Evolutionary conservation across 768 basidiomycete species (phyloP), one percentile per base, ranked within the genome.

Genomic region (Rhodotorula taiwanensis): DNA sequence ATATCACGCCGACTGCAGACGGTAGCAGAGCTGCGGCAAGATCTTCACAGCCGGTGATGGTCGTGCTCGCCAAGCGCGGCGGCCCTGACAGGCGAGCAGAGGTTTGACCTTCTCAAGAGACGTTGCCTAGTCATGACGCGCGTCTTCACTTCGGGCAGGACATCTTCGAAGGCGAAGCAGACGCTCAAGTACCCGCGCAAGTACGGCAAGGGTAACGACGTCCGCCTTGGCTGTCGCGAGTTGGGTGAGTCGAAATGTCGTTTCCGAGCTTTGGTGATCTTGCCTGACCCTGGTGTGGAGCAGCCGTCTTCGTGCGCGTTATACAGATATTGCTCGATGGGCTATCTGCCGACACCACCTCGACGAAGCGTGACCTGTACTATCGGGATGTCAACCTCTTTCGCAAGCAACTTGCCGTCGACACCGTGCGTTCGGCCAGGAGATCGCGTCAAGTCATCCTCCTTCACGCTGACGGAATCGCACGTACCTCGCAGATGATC

Each of bases 371-470:
- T 20, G 91, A 94, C 75, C 81, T 94, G 21, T 97, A 82, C 76
- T 97, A 98, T 76, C 84, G 83, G 67, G 89, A 94, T 61, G 86
- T 90, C 3, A 67, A 75, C 0, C 77, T 95, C 9, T 98, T 94
- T 77, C 83, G 80, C 64, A 82, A 78, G 11, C 93, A 98, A 74
- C 76, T 77, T n/a, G 80, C 81, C 0, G 90, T 94, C 1, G 88
- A 97, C 75, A 79, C 79, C 64, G 92, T 89, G 67, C 53, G 78
- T 70, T 30, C 33, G 47, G 43, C 48, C n/a, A 7, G n/a, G n/a
- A n/a, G n/a, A n/a, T n/a, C n/a, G n/a, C n/a, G n/a, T n/a, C n/a
- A n/a, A n/a, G n/a, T n/a, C n/a, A n/a, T n/a, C n/a, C n/a, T n/a
- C n/a, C n/a, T n/a, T n/a, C n/a, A n/a, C 15, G 34, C 14, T 13